Evolutionary conservation across 352 stramenopile genomes (phyloP).

Genomic region (Phytopythium sindhum): DNA sequence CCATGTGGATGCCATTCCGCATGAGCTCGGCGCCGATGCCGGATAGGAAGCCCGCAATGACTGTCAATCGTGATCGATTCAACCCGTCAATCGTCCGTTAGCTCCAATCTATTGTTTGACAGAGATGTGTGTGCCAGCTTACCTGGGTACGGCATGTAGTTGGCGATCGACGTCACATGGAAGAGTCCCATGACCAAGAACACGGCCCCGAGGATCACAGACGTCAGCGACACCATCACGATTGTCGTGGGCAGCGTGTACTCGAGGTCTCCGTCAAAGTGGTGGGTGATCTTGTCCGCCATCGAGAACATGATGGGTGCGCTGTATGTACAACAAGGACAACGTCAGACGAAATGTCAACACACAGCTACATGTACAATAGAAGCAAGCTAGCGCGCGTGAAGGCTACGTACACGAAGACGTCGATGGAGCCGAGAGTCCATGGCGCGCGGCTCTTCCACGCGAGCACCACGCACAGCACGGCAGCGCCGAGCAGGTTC

Average conservation of each 20-base stretch:
- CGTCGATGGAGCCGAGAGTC: constrained; percentile 75
- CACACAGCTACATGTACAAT: background rate
- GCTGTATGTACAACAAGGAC: constrained; percentile 11
- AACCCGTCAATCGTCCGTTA: background rate
- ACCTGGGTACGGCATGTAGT: constrained; percentile 83
- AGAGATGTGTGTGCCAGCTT: background rate
- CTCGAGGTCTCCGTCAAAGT: constrained; percentile 57
- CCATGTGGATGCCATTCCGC: constrained; percentile 81
- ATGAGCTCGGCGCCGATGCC: constrained; percentile 76
- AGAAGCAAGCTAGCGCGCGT: background rate
- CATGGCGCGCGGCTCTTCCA: constrained; percentile 75
- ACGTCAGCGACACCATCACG: constrained; percentile 70
- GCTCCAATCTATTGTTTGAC: background rate
- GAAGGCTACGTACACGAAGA: constrained; percentile 65
- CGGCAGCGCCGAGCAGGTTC: constrained; percentile 68
- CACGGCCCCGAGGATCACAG: constrained; percentile 50
- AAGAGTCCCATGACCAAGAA: constrained; percentile 72
- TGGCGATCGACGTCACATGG: constrained; percentile 71
- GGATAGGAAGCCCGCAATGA: constrained; percentile 79
- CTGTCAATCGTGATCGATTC: constrained; percentile 4
- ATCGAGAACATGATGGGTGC: constrained; percentile 75
- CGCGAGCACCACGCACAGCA: constrained; percentile 65
- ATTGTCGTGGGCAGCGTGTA: constrained; percentile 65
- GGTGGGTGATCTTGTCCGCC: constrained; percentile 58
- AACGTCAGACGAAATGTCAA: background rate